Evolutionary conservation across 164 flowering plant genomes (phyloP).

Genomic region (Macadamia integrifolia): DNA sequence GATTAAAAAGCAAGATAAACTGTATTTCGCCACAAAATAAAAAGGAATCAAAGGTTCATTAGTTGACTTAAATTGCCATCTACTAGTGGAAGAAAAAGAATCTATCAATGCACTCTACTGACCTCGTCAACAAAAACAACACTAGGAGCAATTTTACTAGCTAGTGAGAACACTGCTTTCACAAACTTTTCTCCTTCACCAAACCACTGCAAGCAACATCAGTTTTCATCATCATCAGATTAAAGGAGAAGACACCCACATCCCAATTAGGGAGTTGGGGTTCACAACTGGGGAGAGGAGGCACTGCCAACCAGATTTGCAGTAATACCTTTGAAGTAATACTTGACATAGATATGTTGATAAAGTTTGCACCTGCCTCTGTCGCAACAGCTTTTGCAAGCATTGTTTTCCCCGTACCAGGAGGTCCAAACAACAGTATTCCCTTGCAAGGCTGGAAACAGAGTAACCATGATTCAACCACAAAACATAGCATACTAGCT

Average conservation of each 20-base stretch:
- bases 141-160: slow-evolving; percentile 76
- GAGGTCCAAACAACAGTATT: slow-evolving; percentile 73
- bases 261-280: too few species aligned
- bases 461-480: slow-evolving; percentile 1
- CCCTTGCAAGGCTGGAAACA: slow-evolving; percentile 68
- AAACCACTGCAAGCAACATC: slow-evolving; percentile 59
- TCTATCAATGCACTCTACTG: slow-evolving; percentile 9
- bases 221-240: background rate
- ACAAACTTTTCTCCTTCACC: slow-evolving; percentile 85
- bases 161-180: slow-evolving; percentile 68
- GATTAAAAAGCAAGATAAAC: background rate
- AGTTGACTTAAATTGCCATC: background rate
- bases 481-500: background rate
- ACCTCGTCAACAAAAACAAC: slow-evolving; percentile 83
- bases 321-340: slow-evolving; percentile 62
- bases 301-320: background rate
- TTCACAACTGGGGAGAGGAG: too few species aligned
- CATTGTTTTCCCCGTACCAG: slow-evolving; percentile 85
- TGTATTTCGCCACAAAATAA: background rate
- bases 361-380: slow-evolving; percentile 78
- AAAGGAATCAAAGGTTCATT: background rate
- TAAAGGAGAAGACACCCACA: background rate
- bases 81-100: background rate
- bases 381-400: slow-evolving; percentile 90
- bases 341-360: slow-evolving; percentile 78